Base-by-base conservation (phyloP, 116 monocot genomes). In the Trichopus zeylanicus region DNA sequence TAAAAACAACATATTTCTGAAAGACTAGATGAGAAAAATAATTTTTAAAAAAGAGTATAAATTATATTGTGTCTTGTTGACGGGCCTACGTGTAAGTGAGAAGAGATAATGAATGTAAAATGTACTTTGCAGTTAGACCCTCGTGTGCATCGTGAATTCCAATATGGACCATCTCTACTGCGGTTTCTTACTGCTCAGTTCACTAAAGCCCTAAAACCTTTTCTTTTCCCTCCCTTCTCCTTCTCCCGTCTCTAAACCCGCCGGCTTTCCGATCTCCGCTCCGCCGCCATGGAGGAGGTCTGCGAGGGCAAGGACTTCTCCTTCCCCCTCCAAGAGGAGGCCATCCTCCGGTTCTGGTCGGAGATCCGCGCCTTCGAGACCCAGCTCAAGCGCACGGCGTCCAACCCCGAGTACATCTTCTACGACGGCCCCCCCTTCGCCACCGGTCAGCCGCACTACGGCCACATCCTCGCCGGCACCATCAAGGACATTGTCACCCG, bases 401-500 rank as follows among this genome's bases (percentile, higher is more conserved):
- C 67, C 60, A 55, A 48, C 5, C 91, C 91, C 3, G 98, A 98
- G 66, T 98, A 88, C 75, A 64, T 98, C 60, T 98, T 98, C 73
- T 98, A 98, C 77, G 98, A 98, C 28, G 98, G 98, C 5, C 98
- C 98, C 12, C 98, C 98, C 23, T 98, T 98, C 76, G 92, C 98
- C 19, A 98, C 91, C 3, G 98, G 92, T 26, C 70, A 82, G 20
- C 98, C 98, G 3, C 98, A 98, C 64, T 98, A 98, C 46, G 98
- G 98, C 28, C 98, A 98, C 82, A 98, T 98, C 65, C 82, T 98
- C 34, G 78, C 98, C 32, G 98, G 98, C 32, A 98, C 92, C 28
- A 98, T 98, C 91, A 98, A 98, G 87, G 98, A 98, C 70, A 76
- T 91, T 56, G 91, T 91, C 80, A 98, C 98, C 26, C 81, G 98